phyloP scores from a whole-genome alignment of 192 early-diverging fungal genomes.

The Linnemannia schmuckeri region DNA sequence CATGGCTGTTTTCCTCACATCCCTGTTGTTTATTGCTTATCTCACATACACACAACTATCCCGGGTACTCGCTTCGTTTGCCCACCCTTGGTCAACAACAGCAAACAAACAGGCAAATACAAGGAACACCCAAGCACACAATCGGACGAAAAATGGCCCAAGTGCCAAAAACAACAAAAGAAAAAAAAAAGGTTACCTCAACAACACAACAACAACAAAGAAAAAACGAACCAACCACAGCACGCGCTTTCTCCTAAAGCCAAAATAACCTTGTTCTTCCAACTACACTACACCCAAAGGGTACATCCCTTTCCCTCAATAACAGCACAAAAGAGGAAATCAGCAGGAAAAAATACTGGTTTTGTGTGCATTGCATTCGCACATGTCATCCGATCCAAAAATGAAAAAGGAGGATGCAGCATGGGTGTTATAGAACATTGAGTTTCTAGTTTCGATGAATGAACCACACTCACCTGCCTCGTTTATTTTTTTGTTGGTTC shows the following conservation, averaged over 20 bases:
- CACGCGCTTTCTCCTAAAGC: not conserved
- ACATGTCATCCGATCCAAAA: not conserved
- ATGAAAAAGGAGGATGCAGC: not conserved
- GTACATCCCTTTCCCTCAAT: not conserved
- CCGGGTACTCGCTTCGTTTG: not conserved
- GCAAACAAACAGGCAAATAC: not conserved
- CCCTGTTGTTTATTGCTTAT: not conserved
- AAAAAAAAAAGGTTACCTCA: not conserved
- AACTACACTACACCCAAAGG: not conserved
- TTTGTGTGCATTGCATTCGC: not conserved
- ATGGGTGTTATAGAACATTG: not conserved
- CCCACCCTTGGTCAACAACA: not conserved
- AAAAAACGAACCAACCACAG: slow-evolving; percentile 9
- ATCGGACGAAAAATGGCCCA: not conserved
- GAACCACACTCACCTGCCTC: no score
- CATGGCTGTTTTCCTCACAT: no score
- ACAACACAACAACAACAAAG: not conserved
- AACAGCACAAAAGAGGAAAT: not conserved
- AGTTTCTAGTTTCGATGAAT: no score
- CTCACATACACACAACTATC: not conserved
- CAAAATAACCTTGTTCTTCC: slow-evolving; percentile 8
- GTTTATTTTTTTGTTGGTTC: no score
- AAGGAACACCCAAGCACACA: not conserved
- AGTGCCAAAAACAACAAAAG: not conserved
- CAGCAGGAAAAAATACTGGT: not conserved